Evolutionary conservation across 305 asterid genomes (phyloP), one percentile per base, ranked within the genome.

Genomic region (Stenogyne calaminthoides): DNA sequence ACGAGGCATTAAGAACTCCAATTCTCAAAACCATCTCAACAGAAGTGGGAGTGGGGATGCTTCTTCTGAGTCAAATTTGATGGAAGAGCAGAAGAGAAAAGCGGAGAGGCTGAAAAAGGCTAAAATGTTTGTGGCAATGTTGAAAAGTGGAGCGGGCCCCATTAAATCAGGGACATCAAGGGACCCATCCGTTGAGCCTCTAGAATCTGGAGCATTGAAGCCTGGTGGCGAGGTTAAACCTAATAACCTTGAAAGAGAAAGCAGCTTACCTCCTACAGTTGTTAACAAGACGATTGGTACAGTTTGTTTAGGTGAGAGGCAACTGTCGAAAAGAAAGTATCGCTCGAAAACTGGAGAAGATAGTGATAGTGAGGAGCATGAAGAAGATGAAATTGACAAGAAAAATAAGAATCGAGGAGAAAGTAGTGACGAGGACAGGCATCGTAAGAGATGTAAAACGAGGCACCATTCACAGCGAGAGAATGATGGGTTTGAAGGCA

Each of bases 71-170:
- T 64, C 76, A 47, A 84, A 70, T 71, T 65, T 88, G 85, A 83
- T 84, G 64, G 80, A 84, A 77, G 99, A 94, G 78, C 91, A 89
- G 85, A 88, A 83, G 84, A 81, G 85, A 75, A 92, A 88, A 81
- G 97, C 98, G n/a, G 98, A 90, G 86, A 88, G 97, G 82, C 84
- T 88, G 73, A 90, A 82, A 87, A 85, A 86, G 88, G 99, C 98
- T 36, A 94, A 88, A 77, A 83, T 87, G 95, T 94, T 94, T 82
- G 94, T 92, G 25, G 85, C 98, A 47, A 81, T 71, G 90, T 81
- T 90, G 84, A 92, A 87, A 86, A 78, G 85, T 76, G 90, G 96
- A 69, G 81, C 80, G 14, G 77, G 73, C 27, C 89, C 92, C 36
- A 64, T 44, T 32, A 85, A 81, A 81, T 59, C 85, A 47, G 97